Conservation (phyloP, 192 early-diverging fungal species). For the Backusella parvicylindrica region DNA sequence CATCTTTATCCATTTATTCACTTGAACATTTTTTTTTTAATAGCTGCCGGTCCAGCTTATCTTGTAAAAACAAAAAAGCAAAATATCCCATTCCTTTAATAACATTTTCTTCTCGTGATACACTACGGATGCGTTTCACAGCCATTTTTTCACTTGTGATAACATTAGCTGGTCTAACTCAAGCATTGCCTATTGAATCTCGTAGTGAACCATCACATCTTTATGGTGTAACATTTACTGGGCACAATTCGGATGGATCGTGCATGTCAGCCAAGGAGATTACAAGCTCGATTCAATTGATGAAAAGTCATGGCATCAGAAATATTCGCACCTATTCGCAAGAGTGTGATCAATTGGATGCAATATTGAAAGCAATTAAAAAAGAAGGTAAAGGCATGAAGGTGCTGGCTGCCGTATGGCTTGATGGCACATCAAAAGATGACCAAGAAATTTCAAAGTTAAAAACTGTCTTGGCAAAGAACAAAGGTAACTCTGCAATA, state of each 20-base stretch:
- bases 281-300: background rate
- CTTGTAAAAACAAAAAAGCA: background rate
- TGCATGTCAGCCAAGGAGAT: conserved; percentile 13
- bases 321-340: conserved; percentile 36
- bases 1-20: background rate
- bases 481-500: conserved; percentile 3
- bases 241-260: conserved; percentile 12
- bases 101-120: background rate
- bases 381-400: conserved; percentile 16
- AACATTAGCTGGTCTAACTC: conserved; percentile 3
- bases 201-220: background rate
- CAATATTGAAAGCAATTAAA: conserved; percentile 24
- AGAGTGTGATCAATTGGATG: conserved; percentile 27
- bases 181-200: conserved; percentile 11
- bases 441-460: conserved; percentile 23
- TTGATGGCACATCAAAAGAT: conserved; percentile 14
- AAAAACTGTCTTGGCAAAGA: background rate
- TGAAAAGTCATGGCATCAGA: conserved; percentile 23
- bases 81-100: background rate
- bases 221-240: conserved; percentile 20
- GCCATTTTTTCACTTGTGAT: conserved; percentile 14
- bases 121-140: conserved; percentile 4
- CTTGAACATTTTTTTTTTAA: background rate
- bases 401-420: conserved; percentile 30
- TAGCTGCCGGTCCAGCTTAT: background rate